Evolutionary conservation across 768 basidiomycete genomes (phyloP).

Genomic region (Lactarius quietus): DNA sequence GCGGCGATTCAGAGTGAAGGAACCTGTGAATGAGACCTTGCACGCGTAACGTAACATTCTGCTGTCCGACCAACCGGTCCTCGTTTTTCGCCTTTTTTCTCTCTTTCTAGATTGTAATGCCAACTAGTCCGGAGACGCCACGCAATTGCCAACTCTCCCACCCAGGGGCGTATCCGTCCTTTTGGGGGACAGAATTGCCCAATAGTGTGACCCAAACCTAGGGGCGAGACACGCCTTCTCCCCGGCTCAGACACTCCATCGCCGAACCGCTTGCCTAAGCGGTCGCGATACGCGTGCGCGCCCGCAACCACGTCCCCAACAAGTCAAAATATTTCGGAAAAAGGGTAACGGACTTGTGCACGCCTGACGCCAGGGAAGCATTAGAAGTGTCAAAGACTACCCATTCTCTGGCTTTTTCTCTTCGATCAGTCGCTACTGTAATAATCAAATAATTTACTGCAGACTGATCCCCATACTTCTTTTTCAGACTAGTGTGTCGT

Average conservation of each 20-base stretch:
- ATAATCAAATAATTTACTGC: constrained; percentile 16
- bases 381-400: constrained; percentile 8
- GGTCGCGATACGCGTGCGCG: constrained; percentile 8
- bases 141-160: background rate
- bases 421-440: constrained; percentile 18
- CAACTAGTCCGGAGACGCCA: background rate
- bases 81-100: background rate
- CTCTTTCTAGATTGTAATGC: background rate
- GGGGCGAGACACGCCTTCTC: background rate
- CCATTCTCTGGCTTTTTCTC: constrained; percentile 12
- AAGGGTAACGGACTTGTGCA: constrained; percentile 12
- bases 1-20: background rate
- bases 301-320: constrained; percentile 2
- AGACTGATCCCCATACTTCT: constrained; percentile 16
- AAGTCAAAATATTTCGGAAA: constrained; percentile 11
- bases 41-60: constrained; percentile 5
- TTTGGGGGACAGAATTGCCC: background rate
- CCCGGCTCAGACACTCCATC: background rate
- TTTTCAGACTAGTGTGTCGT: constrained; percentile 16
- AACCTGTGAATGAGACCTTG: background rate
- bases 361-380: constrained; percentile 9
- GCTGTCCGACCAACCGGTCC: background rate
- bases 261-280: constrained; percentile 16
- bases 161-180: background rate
- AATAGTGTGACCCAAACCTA: background rate